These are phyloP conservation scores for Gossypium schwendimanii DNA, from an alignment of 441 rosid genomes.

Conservation along the genomic window DNA sequence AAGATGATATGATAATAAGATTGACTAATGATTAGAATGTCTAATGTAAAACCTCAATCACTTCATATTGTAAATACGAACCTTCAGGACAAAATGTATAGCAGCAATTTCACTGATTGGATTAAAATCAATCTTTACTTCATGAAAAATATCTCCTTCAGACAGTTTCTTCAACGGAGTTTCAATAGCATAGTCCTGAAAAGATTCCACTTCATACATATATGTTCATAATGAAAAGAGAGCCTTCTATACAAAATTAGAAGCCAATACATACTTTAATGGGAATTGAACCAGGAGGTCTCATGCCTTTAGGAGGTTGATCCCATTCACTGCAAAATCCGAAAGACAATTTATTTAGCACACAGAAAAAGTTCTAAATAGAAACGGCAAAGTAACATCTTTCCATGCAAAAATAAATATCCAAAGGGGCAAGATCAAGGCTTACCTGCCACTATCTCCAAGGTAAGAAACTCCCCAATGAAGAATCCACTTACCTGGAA, in stretches of 20 bases:
- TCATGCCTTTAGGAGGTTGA: conserved; percentile 82
- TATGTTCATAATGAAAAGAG: background rate
- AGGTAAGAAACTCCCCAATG: conserved; percentile 95
- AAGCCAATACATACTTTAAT: conserved; percentile 43
- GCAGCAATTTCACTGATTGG: conserved; percentile 54
- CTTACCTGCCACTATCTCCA: conserved; percentile 70
- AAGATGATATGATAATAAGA: background rate
- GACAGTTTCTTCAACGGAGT: conserved; percentile 67
- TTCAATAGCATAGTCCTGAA: conserved; percentile 88
- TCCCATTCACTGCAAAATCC: conserved; percentile 79
- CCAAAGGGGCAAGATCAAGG: conserved; percentile 9
- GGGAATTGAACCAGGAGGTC: conserved; percentile 77
- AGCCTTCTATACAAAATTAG: background rate
- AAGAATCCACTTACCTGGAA: conserved; percentile 88
- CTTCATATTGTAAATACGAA: conserved; percentile 23
- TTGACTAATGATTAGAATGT: background rate
- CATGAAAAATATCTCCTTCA: conserved; percentile 42
- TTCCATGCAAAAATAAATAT: background rate
- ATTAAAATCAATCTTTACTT: conserved; percentile 56
- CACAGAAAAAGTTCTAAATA: background rate
- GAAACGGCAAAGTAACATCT: background rate
- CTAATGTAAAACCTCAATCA: background rate
- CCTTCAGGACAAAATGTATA: conserved; percentile 88
- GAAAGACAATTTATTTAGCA: background rate
- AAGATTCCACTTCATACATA: conserved; percentile 10